Evolutionary conservation across 176 grass and related monocot species (phyloP).

Genomic region (Chloris gayana): DNA sequence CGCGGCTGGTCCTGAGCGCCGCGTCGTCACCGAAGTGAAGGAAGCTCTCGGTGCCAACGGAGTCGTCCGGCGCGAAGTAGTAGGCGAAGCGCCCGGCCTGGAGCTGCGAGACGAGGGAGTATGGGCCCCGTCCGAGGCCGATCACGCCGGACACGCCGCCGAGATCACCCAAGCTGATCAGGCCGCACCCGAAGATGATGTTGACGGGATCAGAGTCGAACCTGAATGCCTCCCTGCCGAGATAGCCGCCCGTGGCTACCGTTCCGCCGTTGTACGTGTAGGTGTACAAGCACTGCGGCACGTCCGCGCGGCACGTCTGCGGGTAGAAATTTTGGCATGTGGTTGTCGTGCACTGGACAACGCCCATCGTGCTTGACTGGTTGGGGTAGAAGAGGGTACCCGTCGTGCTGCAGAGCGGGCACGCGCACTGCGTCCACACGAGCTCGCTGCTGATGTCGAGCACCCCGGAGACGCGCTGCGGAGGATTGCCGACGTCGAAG

Average conservation of each 20-base stretch:
- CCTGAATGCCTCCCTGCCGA: background rate
- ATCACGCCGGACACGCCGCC: background rate
- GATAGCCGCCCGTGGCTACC: background rate
- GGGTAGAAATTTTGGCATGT: background rate
- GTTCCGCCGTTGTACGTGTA: background rate
- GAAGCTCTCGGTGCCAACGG: background rate
- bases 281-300: background rate
- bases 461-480: background rate
- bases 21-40: background rate
- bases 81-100: background rate
- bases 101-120: conserved; percentile 7
- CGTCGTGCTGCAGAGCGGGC: too few relatives aligned
- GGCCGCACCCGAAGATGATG: background rate
- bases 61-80: conserved; percentile 1
- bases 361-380: background rate
- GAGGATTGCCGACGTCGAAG: background rate
- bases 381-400: background rate
- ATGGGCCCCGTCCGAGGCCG: background rate
- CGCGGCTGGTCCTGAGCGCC: background rate
- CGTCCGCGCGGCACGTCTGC: background rate
- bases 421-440: background rate
- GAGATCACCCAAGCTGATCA: too few relatives aligned
- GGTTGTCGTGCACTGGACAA: background rate
- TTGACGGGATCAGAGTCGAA: background rate
- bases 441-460: background rate